Percentiles rank a stretch among this genome's conserved stretches.
Evolutionary conservation across 2,329 filamentous ascomycete species (phyloP).

Genomic region (Colletotrichum ledebouriae): DNA sequence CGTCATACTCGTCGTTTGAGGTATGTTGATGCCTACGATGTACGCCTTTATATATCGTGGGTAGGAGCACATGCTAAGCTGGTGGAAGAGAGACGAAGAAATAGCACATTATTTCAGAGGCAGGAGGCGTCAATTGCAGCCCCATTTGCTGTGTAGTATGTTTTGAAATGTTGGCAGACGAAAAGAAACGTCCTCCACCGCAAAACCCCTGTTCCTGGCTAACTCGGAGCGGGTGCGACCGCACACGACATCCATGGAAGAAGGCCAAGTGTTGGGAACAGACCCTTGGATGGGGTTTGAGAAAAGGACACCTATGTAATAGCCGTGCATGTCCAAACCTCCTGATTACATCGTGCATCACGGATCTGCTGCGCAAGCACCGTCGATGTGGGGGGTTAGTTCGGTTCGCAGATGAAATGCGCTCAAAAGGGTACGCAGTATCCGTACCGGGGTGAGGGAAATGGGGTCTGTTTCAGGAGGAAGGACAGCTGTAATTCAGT

Average conservation of each 20-base stretch:
- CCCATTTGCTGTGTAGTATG: no score
- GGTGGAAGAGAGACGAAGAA: no score
- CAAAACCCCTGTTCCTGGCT: conserved; percentile 20
- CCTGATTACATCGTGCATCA: conserved; percentile 22
- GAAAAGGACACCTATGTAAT: conserved; percentile 5
- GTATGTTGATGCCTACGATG: no score
- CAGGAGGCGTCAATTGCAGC: no score
- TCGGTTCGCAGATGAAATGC: conserved; percentile 29
- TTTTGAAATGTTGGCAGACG: no score
- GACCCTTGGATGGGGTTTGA: no score
- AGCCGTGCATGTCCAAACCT: not conserved
- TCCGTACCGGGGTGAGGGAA: not conserved
- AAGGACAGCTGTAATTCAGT: conserved; percentile 5
- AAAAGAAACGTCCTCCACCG: no score
- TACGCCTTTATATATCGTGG: no score
- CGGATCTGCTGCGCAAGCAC: conserved; percentile 38
- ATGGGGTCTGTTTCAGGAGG: conserved; percentile 39
- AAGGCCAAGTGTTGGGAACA: not conserved
- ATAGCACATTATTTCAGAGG: no score
- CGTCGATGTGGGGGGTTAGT: conserved; percentile 37
- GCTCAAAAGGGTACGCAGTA: conserved; percentile 29
- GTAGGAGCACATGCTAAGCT: no score
- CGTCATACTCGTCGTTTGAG: no score
- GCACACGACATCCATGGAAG: conserved; percentile 31
- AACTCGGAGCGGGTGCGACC: conserved; percentile 37